Evolutionary conservation across 768 basidiomycete genomes (phyloP).

Genomic region (Brasilioporus rufonigricans): DNA sequence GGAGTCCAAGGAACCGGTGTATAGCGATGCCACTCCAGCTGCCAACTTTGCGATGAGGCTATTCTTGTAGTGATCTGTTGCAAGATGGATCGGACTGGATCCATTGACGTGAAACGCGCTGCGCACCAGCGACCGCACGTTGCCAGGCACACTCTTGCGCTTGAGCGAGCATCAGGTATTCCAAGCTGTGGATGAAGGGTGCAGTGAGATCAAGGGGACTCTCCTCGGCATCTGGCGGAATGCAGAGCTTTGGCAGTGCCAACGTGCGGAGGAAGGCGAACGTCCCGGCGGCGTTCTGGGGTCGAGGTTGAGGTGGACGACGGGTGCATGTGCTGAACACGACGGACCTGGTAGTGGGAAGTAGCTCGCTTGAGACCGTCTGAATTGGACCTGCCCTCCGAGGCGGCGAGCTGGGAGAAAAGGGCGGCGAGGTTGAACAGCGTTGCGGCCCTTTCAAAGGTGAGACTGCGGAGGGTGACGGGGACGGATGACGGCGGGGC

Average conservation of each 20-base stretch:
- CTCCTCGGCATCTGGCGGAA: slow-evolving; percentile 50
- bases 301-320: slow-evolving; percentile 15
- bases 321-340: neutral
- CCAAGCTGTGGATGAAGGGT: slow-evolving; percentile 58
- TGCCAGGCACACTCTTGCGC: slow-evolving; percentile 99
- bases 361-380: slow-evolving; percentile 87
- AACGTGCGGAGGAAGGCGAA: slow-evolving; percentile 58
- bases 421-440: slow-evolving; percentile 86
- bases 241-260: slow-evolving; percentile 50
- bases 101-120: neutral
- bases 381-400: slow-evolving; percentile 63
- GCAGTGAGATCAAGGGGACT: slow-evolving; percentile 63
- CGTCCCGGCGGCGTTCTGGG: slow-evolving; percentile 68
- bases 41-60: slow-evolving; percentile 81
- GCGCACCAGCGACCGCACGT: slow-evolving; percentile 75
- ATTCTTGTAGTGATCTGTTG: slow-evolving; percentile 69
- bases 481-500: slow-evolving; percentile 48
- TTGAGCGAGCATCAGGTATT: slow-evolving; percentile 84
- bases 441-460: slow-evolving; percentile 75
- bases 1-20: slow-evolving; percentile 46
- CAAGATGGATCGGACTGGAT: neutral
- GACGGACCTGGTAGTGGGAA: slow-evolving; percentile 62
- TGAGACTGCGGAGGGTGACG: slow-evolving; percentile 66
- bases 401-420: slow-evolving; percentile 75
- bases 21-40: slow-evolving; percentile 68